phyloP scores from a whole-genome alignment of 371 early-diverging fungal species.

The Blyttiomyces sp. region DNA sequence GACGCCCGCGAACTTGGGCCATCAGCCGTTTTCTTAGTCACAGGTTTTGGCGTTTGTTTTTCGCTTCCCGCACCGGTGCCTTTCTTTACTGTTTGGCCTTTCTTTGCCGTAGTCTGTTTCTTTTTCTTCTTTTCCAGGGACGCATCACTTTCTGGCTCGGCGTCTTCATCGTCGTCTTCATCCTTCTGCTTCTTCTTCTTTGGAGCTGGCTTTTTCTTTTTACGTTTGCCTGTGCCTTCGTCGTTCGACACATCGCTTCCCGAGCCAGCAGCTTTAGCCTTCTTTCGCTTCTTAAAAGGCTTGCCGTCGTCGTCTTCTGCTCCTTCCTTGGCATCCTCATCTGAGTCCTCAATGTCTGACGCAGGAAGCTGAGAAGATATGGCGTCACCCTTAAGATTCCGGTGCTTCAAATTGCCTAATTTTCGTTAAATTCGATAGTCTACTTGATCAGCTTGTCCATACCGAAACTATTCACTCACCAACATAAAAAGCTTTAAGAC shows the following conservation, averaged over 20 bases:
- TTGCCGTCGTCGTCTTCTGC: not conserved
- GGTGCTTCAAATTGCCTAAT: conserved; percentile 11
- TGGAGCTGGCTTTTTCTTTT: conserved; percentile 1
- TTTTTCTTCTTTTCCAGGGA: not conserved
- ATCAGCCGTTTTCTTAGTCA: too few species aligned
- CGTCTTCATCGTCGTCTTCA: conserved; percentile 1
- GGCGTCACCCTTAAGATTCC: conserved; percentile 9
- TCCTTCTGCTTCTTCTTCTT: not conserved
- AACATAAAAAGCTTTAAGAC: conserved; percentile 4
- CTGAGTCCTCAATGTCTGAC: conserved; percentile 6
- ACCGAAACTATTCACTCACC: not conserved
- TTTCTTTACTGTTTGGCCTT: not conserved
- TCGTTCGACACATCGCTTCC: not conserved
- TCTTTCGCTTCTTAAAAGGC: not conserved
- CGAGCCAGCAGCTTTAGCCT: not conserved
- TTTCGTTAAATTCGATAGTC: not conserved
- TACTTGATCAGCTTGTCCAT: not conserved
- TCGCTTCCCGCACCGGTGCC: not conserved
- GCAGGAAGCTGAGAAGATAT: conserved; percentile 10
- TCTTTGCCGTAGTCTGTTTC: not conserved
- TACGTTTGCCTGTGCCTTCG: not conserved
- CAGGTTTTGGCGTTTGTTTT: not conserved
- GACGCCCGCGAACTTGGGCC: too few species aligned
- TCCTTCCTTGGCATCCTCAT: not conserved
- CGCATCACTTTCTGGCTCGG: not conserved